Evolutionary conservation across 1,139 yeast species (phyloP).

Genomic region (Candida sojae): DNA sequence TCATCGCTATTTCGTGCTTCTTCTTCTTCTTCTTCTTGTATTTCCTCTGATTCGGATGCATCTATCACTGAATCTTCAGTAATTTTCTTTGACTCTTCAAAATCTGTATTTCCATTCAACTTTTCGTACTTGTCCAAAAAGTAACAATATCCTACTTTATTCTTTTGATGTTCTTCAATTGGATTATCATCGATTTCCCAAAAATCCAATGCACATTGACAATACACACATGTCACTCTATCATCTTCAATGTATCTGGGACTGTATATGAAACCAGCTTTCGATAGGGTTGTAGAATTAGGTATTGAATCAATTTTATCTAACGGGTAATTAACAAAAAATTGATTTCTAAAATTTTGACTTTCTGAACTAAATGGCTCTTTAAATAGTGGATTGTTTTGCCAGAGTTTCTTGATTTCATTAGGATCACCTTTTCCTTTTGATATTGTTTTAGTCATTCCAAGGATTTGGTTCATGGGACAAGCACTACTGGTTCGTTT

Average conservation of each 20-base stretch:
- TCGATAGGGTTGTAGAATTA: constrained; percentile 39
- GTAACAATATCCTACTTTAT: constrained; percentile 50
- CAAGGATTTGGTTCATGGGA: constrained; percentile 35
- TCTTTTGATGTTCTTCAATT: constrained; percentile 47
- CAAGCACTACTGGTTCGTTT: constrained; percentile 48
- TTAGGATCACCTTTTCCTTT: constrained; percentile 10
- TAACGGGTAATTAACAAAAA: constrained; percentile 62
- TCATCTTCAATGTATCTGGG: constrained; percentile 54
- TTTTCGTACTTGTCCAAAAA: constrained; percentile 27
- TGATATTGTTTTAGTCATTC: constrained; percentile 18
- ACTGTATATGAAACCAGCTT: constrained; percentile 57
- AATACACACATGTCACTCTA: constrained; percentile 69
- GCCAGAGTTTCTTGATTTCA: constrained; percentile 11
- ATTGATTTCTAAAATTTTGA: constrained; percentile 43
- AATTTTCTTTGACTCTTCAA: not conserved
- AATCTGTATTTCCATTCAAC: not conserved
- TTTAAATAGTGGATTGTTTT: constrained; percentile 18
- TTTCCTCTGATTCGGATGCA: not conserved
- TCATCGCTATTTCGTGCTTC: too few species aligned
- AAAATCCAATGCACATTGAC: constrained; percentile 65
- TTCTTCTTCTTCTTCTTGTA: not conserved
- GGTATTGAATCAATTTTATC: constrained; percentile 41
- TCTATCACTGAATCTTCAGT: not conserved
- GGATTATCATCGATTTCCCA: constrained; percentile 78
- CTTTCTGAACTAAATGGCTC: constrained; percentile 34